Evolutionary conservation across 768 basidiomycete genomes (phyloP), one percentile per base, ranked within the genome.

Genomic region (Cystofilobasidium capitatum): DNA sequence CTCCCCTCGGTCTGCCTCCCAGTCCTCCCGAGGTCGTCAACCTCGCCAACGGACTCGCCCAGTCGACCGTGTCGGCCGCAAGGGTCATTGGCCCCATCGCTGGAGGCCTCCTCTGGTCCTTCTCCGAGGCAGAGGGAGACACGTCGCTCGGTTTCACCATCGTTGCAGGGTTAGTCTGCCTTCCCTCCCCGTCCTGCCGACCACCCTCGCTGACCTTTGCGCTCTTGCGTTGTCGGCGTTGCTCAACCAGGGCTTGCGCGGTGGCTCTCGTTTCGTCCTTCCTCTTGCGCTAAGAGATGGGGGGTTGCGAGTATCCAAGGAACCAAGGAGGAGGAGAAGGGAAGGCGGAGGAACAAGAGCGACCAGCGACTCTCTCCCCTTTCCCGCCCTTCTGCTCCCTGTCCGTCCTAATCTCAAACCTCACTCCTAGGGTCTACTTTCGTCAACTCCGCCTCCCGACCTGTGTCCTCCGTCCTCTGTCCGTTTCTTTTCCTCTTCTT

Each of bases 1-100:
- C 31, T 55, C 45, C 51, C 63, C 51, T 29, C 24, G 29, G 35
- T n/a, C n/a, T n/a, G n/a, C n/a, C n/a, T n/a, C n/a, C n/a, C 45
- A 61, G 45, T 26, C 12, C 62, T 20, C 62, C 62, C 33, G 62
- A 63, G 35, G 62, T 63, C 47, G 62, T 63, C 20, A 63, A 63
- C 49, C 59, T 68, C 45, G 90, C 94, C 13, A 99, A 98, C 74
- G 96, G 94, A 22, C 85, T 94, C 26, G 96, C 92, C 0, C 96
- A 99, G 77, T 92, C 90, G 73, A 88, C 91, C 37, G 93, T 94
- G 70, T 92, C 90, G 71, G 84, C 94, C 31, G 90, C 93, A 5
- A 84, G 96, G 45, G 96, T 92, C 79, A 73, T 90, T 42, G 96
- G 91, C 26, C 91, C 92, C 26, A 73, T 77, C 35, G 65, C 58